phyloP scores from a whole-genome alignment of 1,139 yeast species.

The Nakaseomyces delphensis region DNA sequence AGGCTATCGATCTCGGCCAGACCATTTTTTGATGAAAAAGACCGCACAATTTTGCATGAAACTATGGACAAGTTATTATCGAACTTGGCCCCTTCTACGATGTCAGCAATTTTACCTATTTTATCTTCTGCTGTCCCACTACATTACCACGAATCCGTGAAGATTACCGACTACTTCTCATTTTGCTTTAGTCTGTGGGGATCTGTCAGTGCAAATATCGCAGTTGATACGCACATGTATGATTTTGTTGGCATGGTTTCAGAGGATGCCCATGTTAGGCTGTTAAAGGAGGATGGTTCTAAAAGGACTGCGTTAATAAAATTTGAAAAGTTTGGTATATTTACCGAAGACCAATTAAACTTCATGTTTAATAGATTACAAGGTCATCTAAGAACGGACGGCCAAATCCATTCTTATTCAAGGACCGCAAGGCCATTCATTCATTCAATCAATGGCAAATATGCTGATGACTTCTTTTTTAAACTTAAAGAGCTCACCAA shows the following conservation, averaged over 20 bases:
- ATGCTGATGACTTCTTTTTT: slow-evolving; percentile 43
- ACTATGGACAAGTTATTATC: slow-evolving; percentile 32
- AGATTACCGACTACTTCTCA: slow-evolving; percentile 43
- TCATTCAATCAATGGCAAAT: slow-evolving; percentile 52
- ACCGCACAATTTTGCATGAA: slow-evolving; percentile 28
- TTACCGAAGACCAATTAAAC: slow-evolving; percentile 51
- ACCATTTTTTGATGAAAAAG: slow-evolving; percentile 33
- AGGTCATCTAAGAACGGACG: slow-evolving; percentile 43
- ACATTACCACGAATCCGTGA: slow-evolving; percentile 22
- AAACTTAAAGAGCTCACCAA: slow-evolving; percentile 50
- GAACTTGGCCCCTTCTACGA: slow-evolving; percentile 48
- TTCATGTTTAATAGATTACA: slow-evolving; percentile 44
- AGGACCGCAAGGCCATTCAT: slow-evolving; percentile 58
- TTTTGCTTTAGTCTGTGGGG: slow-evolving; percentile 71
- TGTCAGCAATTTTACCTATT: slow-evolving; percentile 50
- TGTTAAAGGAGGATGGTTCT: slow-evolving; percentile 13
- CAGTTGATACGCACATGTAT: slow-evolving; percentile 61
- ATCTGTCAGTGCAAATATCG: slow-evolving; percentile 48
- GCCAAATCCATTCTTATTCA: slow-evolving; percentile 45
- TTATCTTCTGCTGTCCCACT: slow-evolving; percentile 48
- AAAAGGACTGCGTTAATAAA: slow-evolving; percentile 9
- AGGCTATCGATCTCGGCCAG: slow-evolving; percentile 35
- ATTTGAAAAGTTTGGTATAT: slow-evolving; percentile 49
- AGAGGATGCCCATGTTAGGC: slow-evolving; percentile 39
- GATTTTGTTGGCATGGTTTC: slow-evolving; percentile 62